Conservation (phyloP, 2,329 filamentous ascomycete species). For the Ampelomyces quisqualis region DNA sequence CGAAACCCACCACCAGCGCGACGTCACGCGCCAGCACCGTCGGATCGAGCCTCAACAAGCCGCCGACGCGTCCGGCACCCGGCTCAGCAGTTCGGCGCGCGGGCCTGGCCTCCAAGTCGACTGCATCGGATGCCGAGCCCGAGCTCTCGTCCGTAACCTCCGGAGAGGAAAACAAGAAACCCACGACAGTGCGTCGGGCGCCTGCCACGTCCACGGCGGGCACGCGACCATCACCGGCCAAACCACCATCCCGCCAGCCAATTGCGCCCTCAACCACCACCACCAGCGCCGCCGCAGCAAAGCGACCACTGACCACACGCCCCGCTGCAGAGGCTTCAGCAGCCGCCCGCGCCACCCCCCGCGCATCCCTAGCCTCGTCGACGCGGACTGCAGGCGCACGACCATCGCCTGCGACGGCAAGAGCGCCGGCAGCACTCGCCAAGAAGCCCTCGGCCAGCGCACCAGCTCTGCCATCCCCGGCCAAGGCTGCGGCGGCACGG, state of each 20-base stretch:
- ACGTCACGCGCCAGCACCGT: conserved; percentile 28
- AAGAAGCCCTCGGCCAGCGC: conserved; percentile 34
- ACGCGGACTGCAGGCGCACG: conserved; percentile 28
- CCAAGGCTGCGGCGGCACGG: not conserved
- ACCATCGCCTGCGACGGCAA: conserved; percentile 19
- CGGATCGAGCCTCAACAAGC: conserved; percentile 40
- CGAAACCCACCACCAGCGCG: conserved; percentile 25
- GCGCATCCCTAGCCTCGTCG: conserved; percentile 31
- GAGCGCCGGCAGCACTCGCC: conserved; percentile 26
- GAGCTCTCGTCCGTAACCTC: conserved; percentile 39
- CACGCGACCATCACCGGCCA: conserved; percentile 29
- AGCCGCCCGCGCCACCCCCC: conserved; percentile 28
- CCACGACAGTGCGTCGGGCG: conserved; percentile 29
- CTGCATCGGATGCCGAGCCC: conserved; percentile 35
- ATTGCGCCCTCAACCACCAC: conserved; percentile 22
- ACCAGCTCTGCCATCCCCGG: conserved; percentile 11
- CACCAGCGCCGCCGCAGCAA: conserved; percentile 16
- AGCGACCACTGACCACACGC: conserved; percentile 34
- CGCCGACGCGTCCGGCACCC: conserved; percentile 37
- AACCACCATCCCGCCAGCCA: conserved; percentile 18
- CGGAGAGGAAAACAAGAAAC: conserved; percentile 40
- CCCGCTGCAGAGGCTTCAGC: conserved; percentile 25
- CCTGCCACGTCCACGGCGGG: conserved; percentile 19
- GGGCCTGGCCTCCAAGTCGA: conserved; percentile 21
- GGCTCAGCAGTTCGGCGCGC: conserved; percentile 28